Conservation (phyloP, 805 yeast genomes). For the Yamadazyma akitaensis region DNA sequence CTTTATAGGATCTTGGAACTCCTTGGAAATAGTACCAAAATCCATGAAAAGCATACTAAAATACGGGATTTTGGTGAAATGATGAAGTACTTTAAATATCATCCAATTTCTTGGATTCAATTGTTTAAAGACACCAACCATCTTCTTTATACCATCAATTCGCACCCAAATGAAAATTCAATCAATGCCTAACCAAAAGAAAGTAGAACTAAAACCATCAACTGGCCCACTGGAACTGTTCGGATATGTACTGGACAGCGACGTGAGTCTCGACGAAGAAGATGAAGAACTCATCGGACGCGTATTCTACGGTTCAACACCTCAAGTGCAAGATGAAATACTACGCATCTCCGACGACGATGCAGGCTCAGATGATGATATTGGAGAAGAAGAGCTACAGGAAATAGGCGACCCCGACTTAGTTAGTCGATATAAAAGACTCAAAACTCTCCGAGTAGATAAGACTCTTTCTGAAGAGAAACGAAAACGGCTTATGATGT, state of each 20-base stretch:
- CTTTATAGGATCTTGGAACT: neutral
- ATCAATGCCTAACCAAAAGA: neutral
- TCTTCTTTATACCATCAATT: neutral
- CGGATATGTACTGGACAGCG: slow-evolving; percentile 18
- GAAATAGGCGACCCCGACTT: slow-evolving; percentile 36
- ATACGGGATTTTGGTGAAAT: neutral
- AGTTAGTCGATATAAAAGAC: slow-evolving; percentile 25
- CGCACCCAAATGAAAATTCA: neutral
- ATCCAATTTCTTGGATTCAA: neutral
- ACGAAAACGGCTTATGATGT: slow-evolving; percentile 57
- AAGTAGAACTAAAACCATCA: neutral
- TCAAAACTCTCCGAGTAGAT: slow-evolving; percentile 30
- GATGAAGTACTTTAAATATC: neutral
- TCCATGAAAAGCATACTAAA: neutral
- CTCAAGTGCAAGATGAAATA: slow-evolving; percentile 13
- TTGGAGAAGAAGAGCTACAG: slow-evolving; percentile 8
- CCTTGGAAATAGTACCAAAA: neutral
- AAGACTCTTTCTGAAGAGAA: slow-evolving; percentile 46
- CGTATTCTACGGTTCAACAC: slow-evolving; percentile 31
- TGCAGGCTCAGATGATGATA: slow-evolving; percentile 12
- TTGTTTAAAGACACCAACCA: neutral
- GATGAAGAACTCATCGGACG: slow-evolving; percentile 45
- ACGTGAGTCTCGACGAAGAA: slow-evolving; percentile 42
- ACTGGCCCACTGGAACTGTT: neutral
- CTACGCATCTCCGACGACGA: slow-evolving; percentile 23